Evolutionary conservation across 2,329 filamentous ascomycete genomes (phyloP).

Genomic region (Alternaria metachromatica): DNA sequence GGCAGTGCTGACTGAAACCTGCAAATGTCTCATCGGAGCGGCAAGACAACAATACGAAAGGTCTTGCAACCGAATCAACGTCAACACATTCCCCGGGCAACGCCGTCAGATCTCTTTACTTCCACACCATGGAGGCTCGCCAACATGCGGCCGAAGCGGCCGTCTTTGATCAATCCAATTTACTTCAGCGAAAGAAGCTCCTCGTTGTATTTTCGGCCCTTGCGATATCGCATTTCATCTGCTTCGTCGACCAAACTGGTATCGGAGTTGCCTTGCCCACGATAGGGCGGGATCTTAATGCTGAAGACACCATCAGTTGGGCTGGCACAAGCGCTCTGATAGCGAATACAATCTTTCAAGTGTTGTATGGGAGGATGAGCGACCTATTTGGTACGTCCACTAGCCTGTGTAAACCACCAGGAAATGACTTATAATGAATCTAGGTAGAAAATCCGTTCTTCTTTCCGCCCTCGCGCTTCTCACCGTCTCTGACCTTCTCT

Average conservation of each 20-base stretch:
- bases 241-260: conserved; percentile 65
- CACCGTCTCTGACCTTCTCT: conserved; percentile 64
- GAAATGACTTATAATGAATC: neutral
- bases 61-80: neutral
- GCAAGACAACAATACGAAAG: neutral
- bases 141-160: conserved; percentile 22
- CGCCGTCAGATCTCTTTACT: neutral
- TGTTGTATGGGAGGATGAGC: conserved; percentile 68
- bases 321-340: conserved; percentile 61
- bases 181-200: conserved; percentile 60
- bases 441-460: conserved; percentile 50
- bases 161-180: conserved; percentile 58
- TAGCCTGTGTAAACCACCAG: neutral
- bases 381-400: conserved; percentile 61
- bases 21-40: neutral
- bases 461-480: conserved; percentile 61
- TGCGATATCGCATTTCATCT: conserved; percentile 61
- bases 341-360: conserved; percentile 68
- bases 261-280: conserved; percentile 54
- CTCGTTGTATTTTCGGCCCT: conserved; percentile 61
- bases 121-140: conserved; percentile 1
- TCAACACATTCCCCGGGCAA: neutral
- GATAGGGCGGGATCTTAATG: conserved; percentile 47
- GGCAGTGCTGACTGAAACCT: neutral
- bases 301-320: conserved; percentile 62